Percentiles rank a stretch among this genome's conserved stretches.
Evolutionary conservation across 352 stramenopile genomes (phyloP).

Genomic region (Pythium insidiosum): DNA sequence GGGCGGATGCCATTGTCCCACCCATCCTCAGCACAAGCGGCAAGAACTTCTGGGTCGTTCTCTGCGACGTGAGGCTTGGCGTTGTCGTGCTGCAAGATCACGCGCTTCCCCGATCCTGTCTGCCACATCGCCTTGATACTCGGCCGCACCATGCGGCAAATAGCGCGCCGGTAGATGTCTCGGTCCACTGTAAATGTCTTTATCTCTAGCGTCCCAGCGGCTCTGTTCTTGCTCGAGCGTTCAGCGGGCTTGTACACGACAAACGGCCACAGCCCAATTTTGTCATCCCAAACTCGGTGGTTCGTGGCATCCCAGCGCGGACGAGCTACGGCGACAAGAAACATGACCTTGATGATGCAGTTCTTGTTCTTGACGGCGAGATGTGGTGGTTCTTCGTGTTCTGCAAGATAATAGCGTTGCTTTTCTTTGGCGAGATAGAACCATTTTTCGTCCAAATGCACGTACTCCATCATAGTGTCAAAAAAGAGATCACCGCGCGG

Average conservation of each 20-base stretch:
- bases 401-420: background rate
- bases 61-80: slow-evolving; percentile 1
- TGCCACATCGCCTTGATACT: background rate
- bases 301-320: background rate
- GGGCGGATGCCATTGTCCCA: no score
- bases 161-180: background rate
- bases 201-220: background rate
- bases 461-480: background rate
- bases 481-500: background rate
- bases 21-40: no score
- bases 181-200: slow-evolving; percentile 1
- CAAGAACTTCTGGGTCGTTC: background rate
- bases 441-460: slow-evolving; percentile 7
- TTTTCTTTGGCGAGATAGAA: slow-evolving; percentile 3
- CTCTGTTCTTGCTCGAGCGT: slow-evolving; percentile 1
- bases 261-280: slow-evolving; percentile 4
- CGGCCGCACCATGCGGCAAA: background rate
- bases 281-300: background rate
- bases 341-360: slow-evolving; percentile 3
- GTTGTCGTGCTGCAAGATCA: slow-evolving; percentile 4
- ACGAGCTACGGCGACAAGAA: slow-evolving; percentile 1
- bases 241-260: background rate
- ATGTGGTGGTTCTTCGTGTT: background rate
- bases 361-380: background rate
- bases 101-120: background rate